Evolutionary conservation across 2,329 filamentous ascomycete species (phyloP).

Genomic region (Grosmannia huntii): DNA sequence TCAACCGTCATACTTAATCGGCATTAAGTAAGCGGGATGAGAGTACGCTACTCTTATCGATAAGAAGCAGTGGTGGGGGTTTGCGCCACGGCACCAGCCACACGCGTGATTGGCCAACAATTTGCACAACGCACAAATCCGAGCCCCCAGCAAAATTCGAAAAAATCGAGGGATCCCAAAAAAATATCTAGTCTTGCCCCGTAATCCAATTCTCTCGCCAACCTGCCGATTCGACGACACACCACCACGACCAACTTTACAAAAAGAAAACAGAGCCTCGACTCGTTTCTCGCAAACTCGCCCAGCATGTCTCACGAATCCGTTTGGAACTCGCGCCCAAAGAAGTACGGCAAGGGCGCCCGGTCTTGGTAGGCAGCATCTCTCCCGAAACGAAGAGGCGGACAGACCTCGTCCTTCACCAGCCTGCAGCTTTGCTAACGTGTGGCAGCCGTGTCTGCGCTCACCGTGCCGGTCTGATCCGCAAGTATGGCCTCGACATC

Average conservation of each 20-base stretch:
- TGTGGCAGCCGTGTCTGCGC: slow-evolving; percentile 54
- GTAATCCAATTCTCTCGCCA: neutral
- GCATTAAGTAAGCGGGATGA: neutral
- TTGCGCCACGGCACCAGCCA: slow-evolving; percentile 3
- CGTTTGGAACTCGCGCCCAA: slow-evolving; percentile 98
- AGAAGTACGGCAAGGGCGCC: slow-evolving; percentile 93
- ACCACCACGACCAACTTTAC: slow-evolving; percentile 1
- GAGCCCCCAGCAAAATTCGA: slow-evolving; percentile 5
- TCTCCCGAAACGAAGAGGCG: neutral
- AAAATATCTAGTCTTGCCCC: slow-evolving; percentile 1
- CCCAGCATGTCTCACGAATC: slow-evolving; percentile 66
- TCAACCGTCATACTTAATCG: neutral
- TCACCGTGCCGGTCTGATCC: slow-evolving; percentile 97
- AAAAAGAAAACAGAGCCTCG: neutral
- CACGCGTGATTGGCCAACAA: neutral
- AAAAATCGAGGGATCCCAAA: slow-evolving; percentile 5
- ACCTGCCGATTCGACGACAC: neutral
- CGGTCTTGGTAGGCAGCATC: slow-evolving; percentile 60
- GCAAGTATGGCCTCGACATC: slow-evolving; percentile 96
- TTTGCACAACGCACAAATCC: slow-evolving; percentile 10
- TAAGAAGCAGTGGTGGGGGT: neutral
- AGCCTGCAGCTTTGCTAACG: neutral
- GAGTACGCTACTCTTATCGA: slow-evolving; percentile 4
- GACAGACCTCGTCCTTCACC: neutral
- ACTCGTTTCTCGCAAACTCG: slow-evolving; percentile 14